Evolutionary conservation across 768 basidiomycete genomes (phyloP), one percentile per base, ranked within the genome.

Genomic region (Rhizopogon rudus): DNA sequence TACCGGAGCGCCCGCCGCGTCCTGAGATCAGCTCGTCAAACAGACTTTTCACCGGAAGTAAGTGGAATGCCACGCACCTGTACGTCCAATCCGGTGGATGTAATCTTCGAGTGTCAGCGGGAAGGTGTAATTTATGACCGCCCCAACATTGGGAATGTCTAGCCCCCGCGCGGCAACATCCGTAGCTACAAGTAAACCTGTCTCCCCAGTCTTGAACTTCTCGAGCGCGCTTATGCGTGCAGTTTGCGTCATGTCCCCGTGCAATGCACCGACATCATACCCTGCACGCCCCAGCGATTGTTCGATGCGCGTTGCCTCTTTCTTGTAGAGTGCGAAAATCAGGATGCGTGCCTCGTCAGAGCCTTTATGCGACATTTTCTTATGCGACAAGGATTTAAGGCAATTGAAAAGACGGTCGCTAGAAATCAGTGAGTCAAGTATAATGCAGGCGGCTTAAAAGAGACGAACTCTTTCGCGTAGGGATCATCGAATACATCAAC

Each of bases 61-160:
- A 39, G 29, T 17, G 14, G 10, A 41, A 56, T 40, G n/a, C 8
- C 42, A 48, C 67, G 51, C 64, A 88, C 90, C 91, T 1, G 93
- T 94, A 57, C 92, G 80, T 44, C 92, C 92, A 57, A 94, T 93
- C 8, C 92, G 88, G 70, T 94, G 92, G 62, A 93, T 81, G 64
- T 88, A 95, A 73, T 92, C 88, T 73, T 97, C 96, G 46, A 98
- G 88, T 2, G 94, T 98, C 65, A 99, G 76, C 40, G 96, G 96
- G 75, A 95, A 98, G n/a, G 91, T 95, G 65, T 97, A 96, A 73
- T 98, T 97, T 68, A 98, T 83, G 45, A 99, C 97, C 25, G 87
- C 81, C 25, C 84, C 90, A 31, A 99, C 97, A 66, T 96, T 87
- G 2, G 97, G 95, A 63, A 99, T 98, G 75, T 99, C 97, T 60